A percentile compares a stretch with the other conserved stretches of the same genome.
phyloP scores from a whole-genome alignment of 2,329 filamentous ascomycete genomes.

The Aspergillus sp. region DNA sequence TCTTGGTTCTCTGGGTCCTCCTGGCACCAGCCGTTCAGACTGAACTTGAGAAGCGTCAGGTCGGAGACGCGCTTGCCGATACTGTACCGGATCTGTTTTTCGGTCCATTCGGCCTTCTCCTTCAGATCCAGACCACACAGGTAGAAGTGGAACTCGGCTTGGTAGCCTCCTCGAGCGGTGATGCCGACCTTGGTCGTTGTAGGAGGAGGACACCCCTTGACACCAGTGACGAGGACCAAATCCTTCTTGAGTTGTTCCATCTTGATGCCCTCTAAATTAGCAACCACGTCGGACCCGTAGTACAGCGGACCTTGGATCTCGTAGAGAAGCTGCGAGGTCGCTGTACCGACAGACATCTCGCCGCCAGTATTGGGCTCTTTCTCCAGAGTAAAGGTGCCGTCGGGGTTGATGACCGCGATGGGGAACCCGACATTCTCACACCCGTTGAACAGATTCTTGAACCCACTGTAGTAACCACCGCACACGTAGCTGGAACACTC shows the following conservation, averaged over 20 bases:
- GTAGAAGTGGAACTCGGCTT: slow-evolving; percentile 48
- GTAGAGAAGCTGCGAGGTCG: not conserved
- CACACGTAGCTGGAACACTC: slow-evolving; percentile 19
- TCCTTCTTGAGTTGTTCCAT: not conserved
- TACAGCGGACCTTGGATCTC: not conserved
- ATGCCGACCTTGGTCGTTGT: slow-evolving; percentile 53
- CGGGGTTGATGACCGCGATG: not conserved
- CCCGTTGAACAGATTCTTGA: not conserved
- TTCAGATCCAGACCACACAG: slow-evolving; percentile 46
- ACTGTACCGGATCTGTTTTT: slow-evolving; percentile 43
- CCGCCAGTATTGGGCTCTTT: not conserved
- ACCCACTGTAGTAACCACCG: not conserved
- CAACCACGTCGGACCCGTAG: not conserved
- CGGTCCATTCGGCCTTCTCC: slow-evolving; percentile 47
- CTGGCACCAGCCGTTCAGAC: slow-evolving; percentile 25
- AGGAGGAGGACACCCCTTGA: slow-evolving; percentile 32
- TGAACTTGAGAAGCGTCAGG: slow-evolving; percentile 32
- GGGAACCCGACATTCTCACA: not conserved
- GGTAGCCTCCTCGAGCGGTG: slow-evolving; percentile 47
- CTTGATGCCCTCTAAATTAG: not conserved
- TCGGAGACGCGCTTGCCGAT: slow-evolving; percentile 33
- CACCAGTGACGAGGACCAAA: not conserved
- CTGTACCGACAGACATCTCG: not conserved
- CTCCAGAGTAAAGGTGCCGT: not conserved
- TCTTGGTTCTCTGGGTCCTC: slow-evolving; percentile 37